Conservation (phyloP, 257 asterid genomes). For the Nicotiana knightiana region DNA sequence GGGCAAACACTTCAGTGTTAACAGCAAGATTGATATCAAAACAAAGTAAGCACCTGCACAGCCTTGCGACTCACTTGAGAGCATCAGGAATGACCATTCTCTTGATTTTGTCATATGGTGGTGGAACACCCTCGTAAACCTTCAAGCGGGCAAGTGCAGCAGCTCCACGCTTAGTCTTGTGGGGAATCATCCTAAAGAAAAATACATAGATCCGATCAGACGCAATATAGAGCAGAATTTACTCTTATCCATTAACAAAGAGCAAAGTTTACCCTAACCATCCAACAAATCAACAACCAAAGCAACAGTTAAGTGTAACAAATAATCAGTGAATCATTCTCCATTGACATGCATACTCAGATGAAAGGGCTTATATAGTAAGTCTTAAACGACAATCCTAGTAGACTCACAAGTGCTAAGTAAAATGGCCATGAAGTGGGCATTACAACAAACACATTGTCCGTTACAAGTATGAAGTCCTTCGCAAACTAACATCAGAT, state of each 20-base stretch:
- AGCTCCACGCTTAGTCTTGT: conserved; percentile 83
- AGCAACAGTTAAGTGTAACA: not conserved
- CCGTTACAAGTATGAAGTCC: not conserved
- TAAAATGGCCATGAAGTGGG: not conserved
- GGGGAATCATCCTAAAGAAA: conserved; percentile 65
- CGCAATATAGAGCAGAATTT: not conserved
- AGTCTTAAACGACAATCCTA: not conserved
- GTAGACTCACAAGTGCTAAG: too few species aligned
- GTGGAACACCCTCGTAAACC: conserved; percentile 74
- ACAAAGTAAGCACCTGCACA: not conserved
- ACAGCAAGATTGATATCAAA: not conserved
- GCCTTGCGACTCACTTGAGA: conserved; percentile 47
- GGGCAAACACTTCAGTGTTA: not conserved
- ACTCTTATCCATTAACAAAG: too few species aligned
- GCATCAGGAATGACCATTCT: conserved; percentile 90
- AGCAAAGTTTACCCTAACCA: not conserved
- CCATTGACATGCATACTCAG: not conserved
- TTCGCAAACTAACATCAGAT: too few species aligned
- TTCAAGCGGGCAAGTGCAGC: conserved; percentile 83
- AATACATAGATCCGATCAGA: not conserved
- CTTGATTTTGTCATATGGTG: conserved; percentile 76
- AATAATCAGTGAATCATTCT: not conserved
- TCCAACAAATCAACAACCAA: not conserved
- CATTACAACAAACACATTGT: not conserved
- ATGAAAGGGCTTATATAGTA: not conserved